Conservation (phyloP, 176 grass and related monocot species). For the Lolium perenne region DNA sequence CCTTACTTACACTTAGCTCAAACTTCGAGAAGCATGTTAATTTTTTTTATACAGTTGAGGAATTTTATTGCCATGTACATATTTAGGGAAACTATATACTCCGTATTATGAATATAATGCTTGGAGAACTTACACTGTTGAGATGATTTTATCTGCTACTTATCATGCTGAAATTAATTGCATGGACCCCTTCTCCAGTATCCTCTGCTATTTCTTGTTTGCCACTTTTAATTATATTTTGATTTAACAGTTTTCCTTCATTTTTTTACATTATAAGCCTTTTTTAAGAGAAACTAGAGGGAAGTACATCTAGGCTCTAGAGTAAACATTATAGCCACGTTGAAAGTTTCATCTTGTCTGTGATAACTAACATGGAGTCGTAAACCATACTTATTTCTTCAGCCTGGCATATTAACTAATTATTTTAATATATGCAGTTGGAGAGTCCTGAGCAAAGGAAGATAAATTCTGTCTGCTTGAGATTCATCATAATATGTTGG, state of each 20-base stretch:
- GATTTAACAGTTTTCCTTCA: not conserved
- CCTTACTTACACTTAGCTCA: slow-evolving; percentile 13
- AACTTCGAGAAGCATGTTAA: not conserved
- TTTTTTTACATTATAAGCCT: not conserved
- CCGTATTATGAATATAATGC: not conserved
- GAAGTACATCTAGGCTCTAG: not conserved
- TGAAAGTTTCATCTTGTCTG: not conserved
- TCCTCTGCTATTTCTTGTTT: slow-evolving; percentile 20
- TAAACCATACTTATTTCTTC: not conserved
- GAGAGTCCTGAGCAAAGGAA: slow-evolving; percentile 58
- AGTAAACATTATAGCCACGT: not conserved
- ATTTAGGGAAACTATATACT: slow-evolving; percentile 1
- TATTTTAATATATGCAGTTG: slow-evolving; percentile 53
- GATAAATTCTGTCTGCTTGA: slow-evolving; percentile 39
- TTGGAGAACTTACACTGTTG: slow-evolving; percentile 5
- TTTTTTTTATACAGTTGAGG: not conserved
- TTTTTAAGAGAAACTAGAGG: not conserved
- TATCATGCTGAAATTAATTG: slow-evolving; percentile 1
- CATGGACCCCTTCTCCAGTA: not conserved
- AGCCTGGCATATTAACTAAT: not conserved
- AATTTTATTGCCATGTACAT: not conserved
- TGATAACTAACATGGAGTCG: not conserved
- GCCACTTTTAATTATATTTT: not conserved
- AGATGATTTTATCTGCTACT: not conserved
- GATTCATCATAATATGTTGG: slow-evolving; percentile 55